Evolutionary conservation across 352 stramenopile genomes (phyloP), one percentile per base, ranked within the genome.

Genomic region (Globisporangium emineosum): DNA sequence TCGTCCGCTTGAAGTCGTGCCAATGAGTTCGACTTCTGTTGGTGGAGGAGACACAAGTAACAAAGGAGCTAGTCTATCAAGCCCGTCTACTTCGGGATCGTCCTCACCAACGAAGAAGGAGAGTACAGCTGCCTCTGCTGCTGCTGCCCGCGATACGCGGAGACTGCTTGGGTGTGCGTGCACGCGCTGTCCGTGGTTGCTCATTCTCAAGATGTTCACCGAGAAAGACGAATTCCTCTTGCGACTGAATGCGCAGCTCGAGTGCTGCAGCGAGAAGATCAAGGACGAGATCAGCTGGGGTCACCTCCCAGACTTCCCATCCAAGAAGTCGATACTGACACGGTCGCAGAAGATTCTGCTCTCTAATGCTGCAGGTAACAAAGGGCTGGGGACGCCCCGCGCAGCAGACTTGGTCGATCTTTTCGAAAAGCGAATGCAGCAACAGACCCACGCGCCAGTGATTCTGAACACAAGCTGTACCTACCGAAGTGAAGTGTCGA

Each of bases 401-500:
- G 70, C 72, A 5, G 60, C 69, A 10, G 85, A 89, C 51, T 55
- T 89, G 7, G 77, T 80, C 0, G 78, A 93, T 23, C 62, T 88
- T 43, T 66, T 89, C 23, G 83, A 89, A 55, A 84, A 85, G 21
- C 71, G 82, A 29, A 84, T 81, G 65, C 56, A 47, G 17, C 40
- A 47, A 6, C 40, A 73, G 4, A 69, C 71, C 12, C 68, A 69
- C 45, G 63, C 73, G 0, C 68, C 75, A 2, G 54, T 72, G 53
- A 67, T 91, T 37, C 55, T 68, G 43, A 68, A 82, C 33, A 65
- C 86, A 1, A 74, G 87, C 8, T 88, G 81, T 32, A 87, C 93
- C 42, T 94, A 96, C 64, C 71, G 81, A 25, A 90, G 81, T 51
- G 83, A 96, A 32, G 90, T 85, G 5, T 86, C 83, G 27, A 91